Evolutionary conservation across 2,329 filamentous ascomycete genomes (phyloP), one percentile per base, ranked within the genome.

Genomic region (Aspergillus glaucus): DNA sequence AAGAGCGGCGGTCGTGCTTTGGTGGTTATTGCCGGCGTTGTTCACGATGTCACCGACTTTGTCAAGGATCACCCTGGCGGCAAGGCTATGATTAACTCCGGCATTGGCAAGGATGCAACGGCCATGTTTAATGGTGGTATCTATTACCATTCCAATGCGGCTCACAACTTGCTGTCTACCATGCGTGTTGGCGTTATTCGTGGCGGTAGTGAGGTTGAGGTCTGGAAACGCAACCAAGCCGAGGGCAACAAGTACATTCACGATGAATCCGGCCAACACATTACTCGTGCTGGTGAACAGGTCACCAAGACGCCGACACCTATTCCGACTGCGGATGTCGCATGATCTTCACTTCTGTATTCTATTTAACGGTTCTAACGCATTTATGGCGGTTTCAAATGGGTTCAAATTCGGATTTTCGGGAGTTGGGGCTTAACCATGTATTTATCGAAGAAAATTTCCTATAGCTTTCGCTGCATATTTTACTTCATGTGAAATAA

Each of bases 181-280:
- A 90, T 90, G 86, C 79, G 87, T 56, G 82, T 91, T 14, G 87
- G 86, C 66, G 86, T 91, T 44, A 83, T 91, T 52, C 85, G 86
- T 48, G 87, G 87, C 52, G 87, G 87, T 41, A 87, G 85, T 66
- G 87, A 91, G 69, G 87, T 91, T 22, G 87, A 91, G 76, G 88
- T 91, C 69, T 91, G 87, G 87, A 91, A 90, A 79, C 82, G 86
- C 40, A 81, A 85, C 48, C 84, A 88, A 67, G 78, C 81, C 55
- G 85, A 88, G 71, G 36, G 19, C 15, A 39, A 9, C 14, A 19
- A 39, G 17, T 39, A 39, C n/a, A 39, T 39, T 39, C 36, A 4
- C 17, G n/a, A 39, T 5, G 36, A 5, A 19, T 15, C 17, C 1
- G 36, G 36, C 17, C 36, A 39, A 19, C 36, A 5, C n/a, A 17